phyloP scores from a whole-genome alignment of 2,329 filamentous ascomycete genomes.

The Arthrobotrys conoides region DNA sequence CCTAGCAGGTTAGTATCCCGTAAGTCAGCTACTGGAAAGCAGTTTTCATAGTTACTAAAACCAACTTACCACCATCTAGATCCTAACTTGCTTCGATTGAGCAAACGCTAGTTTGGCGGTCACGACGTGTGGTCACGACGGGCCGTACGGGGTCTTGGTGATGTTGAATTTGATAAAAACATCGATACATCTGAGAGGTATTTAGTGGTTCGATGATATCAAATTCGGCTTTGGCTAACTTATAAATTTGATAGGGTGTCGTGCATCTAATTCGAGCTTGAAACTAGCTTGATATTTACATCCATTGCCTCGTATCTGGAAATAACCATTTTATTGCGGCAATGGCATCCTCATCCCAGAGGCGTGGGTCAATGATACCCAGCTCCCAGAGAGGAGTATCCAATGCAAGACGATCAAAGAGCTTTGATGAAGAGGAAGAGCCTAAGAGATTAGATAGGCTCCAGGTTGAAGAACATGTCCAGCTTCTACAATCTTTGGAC shows the following conservation, averaged over 20 bases:
- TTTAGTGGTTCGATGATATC: background rate
- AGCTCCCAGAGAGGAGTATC: background rate
- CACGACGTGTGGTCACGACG: background rate
- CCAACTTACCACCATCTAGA: background rate
- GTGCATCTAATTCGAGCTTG: background rate
- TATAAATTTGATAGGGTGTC: background rate
- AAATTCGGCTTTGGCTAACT: background rate
- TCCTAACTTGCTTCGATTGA: background rate
- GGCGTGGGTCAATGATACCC: background rate
- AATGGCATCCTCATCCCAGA: constrained; percentile 4
- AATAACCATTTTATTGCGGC: background rate
- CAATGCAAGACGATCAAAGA: background rate
- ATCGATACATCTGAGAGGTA: constrained; percentile 3
- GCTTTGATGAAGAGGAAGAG: background rate
- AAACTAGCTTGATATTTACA: background rate
- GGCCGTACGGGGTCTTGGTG: too few species aligned
- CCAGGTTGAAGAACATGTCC: constrained; percentile 38
- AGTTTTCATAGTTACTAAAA: constrained; percentile 1
- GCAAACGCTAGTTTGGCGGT: constrained; percentile 5
- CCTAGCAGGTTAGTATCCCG: background rate
- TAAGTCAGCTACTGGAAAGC: background rate
- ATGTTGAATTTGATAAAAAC: background rate
- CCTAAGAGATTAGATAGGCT: constrained; percentile 20
- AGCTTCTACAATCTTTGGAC: constrained; percentile 46
- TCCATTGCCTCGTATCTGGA: background rate